Evolutionary conservation across 2,329 filamentous ascomycete genomes (phyloP).

Genomic region (Stagonosporopsis rhizophila): DNA sequence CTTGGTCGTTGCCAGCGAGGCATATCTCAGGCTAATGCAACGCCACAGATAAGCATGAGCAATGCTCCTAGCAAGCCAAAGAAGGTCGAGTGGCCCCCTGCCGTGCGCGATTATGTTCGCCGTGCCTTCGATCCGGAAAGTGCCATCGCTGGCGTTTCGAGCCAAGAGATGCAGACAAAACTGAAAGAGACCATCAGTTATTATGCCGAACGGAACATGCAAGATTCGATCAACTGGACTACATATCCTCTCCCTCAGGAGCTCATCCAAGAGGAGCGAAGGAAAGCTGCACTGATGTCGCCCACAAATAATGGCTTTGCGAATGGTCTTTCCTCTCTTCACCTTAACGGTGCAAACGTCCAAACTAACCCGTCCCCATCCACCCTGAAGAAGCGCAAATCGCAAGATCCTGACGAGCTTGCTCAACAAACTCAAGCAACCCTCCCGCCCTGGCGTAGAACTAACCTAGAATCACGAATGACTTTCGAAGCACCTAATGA

Average conservation of each 20-base stretch:
- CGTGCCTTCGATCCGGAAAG: constrained; percentile 83
- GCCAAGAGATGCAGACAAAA: constrained; percentile 78
- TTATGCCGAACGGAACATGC: constrained; percentile 75
- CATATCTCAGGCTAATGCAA: constrained; percentile 22
- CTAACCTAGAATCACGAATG: constrained; percentile 77
- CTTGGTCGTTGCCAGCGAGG: not conserved
- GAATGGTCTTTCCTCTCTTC: constrained; percentile 26
- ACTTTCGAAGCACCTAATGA: constrained; percentile 62
- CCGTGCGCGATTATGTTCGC: constrained; percentile 88
- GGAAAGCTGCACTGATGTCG: constrained; percentile 30
- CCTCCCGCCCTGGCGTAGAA: constrained; percentile 75
- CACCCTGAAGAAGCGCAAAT: constrained; percentile 85
- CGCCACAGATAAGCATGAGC: constrained; percentile 25
- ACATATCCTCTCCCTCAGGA: constrained; percentile 83
- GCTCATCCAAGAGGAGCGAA: constrained; percentile 72
- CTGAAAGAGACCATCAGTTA: constrained; percentile 85
- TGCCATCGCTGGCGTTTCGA: constrained; percentile 52
- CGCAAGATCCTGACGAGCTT: constrained; percentile 63
- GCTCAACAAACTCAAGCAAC: constrained; percentile 59
- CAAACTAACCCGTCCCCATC: constrained; percentile 49
- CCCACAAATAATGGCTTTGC: constrained; percentile 41
- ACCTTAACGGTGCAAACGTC: constrained; percentile 24
- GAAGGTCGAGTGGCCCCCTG: constrained; percentile 79
- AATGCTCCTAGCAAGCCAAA: constrained; percentile 49
- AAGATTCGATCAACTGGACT: constrained; percentile 83